Conservation (phyloP, 2,329 filamentous ascomycete species). For the Dothideomycetes sp. region DNA sequence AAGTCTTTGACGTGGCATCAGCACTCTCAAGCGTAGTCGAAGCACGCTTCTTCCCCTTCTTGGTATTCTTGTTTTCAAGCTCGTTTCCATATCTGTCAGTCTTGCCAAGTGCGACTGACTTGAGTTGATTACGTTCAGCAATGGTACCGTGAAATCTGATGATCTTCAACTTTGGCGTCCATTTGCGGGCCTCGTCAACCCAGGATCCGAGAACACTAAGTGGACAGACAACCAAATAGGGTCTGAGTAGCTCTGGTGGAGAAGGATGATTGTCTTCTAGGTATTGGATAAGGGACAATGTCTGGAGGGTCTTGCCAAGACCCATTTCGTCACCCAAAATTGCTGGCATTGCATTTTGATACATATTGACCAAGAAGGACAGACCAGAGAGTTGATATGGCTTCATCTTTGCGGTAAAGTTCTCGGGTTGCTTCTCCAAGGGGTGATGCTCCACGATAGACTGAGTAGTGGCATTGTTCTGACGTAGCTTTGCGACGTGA, state of each 20-base stretch:
- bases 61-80: too few species aligned
- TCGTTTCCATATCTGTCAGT: slow-evolving; percentile 40
- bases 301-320: slow-evolving; percentile 43
- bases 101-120: slow-evolving; percentile 38
- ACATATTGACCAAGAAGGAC: slow-evolving; percentile 40
- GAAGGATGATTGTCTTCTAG: slow-evolving; percentile 34
- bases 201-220: slow-evolving; percentile 43
- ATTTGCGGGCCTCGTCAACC: slow-evolving; percentile 39
- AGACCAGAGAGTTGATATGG: slow-evolving; percentile 43
- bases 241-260: slow-evolving; percentile 31
- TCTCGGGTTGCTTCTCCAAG: slow-evolving; percentile 33
- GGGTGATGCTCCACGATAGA: slow-evolving; percentile 30
- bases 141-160: slow-evolving; percentile 40
- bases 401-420: slow-evolving; percentile 43
- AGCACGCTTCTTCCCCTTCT: slow-evolving; percentile 15
- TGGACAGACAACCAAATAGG: slow-evolving; percentile 42
- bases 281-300: slow-evolving; percentile 41
- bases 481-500: slow-evolving; percentile 33
- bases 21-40: slow-evolving; percentile 21
- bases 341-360: slow-evolving; percentile 36
- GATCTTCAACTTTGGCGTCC: slow-evolving; percentile 39
- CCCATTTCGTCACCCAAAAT: slow-evolving; percentile 45
- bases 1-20: slow-evolving; percentile 18
- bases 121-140: slow-evolving; percentile 36
- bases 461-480: slow-evolving; percentile 13